Conservation (phyloP, 495 filamentous ascomycete genomes). For the Hypoxylon cercidicola region DNA sequence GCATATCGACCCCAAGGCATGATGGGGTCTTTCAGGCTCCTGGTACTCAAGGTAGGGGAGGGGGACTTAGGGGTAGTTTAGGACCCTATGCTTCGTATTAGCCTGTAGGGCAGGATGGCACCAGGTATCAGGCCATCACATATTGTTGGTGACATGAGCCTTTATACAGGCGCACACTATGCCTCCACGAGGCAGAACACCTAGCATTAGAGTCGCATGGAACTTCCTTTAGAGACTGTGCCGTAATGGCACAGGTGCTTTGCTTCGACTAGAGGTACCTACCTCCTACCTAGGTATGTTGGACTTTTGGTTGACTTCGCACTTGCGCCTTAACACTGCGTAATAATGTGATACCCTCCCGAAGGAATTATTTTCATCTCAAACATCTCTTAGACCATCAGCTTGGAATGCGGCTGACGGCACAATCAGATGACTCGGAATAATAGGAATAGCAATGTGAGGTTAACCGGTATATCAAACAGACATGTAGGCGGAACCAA, state of each 20-base stretch:
- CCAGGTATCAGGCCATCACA: neutral
- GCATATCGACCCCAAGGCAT: too few relatives aligned
- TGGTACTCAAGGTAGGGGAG: too few relatives aligned
- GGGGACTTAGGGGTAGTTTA: too few relatives aligned
- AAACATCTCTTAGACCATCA: neutral
- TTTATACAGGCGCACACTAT: neutral
- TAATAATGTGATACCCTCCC: constrained; percentile 9
- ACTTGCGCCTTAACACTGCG: neutral
- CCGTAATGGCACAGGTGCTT: constrained; percentile 3
- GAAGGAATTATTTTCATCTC: constrained; percentile 21
- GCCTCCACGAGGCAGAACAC: neutral
- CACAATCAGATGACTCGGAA: constrained; percentile 2
- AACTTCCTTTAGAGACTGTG: constrained; percentile 13
- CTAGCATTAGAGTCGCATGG: neutral
- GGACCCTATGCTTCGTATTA: neutral
- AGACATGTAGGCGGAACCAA: neutral
- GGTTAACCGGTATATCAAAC: too few relatives aligned
- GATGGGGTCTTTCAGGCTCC: too few relatives aligned
- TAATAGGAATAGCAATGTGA: neutral
- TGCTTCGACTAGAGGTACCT: too few relatives aligned
- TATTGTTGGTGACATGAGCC: neutral
- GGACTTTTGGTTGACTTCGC: constrained; percentile 1
- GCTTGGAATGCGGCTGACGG: constrained; percentile 14
- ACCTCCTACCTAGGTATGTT: too few relatives aligned
- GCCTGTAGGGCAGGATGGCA: neutral